Conservation (phyloP, 495 filamentous ascomycete species). For the Penicillium herquei region DNA sequence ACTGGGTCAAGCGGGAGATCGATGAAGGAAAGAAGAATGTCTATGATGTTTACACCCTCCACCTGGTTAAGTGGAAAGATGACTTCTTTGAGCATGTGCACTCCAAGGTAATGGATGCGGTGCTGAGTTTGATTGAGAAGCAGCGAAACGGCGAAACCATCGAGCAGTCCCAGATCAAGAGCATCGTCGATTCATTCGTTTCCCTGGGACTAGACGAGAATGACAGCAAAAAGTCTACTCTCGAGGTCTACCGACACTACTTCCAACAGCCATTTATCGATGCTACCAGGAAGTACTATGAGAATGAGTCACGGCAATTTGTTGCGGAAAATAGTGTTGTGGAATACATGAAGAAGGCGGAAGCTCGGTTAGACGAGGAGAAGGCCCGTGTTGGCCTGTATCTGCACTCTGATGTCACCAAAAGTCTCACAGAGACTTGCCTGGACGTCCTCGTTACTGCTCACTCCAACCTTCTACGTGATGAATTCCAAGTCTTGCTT, state of each 20-base stretch:
- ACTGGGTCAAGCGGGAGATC: conserved; percentile 99
- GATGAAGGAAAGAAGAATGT: conserved; percentile 99
- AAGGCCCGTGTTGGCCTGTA: conserved; percentile 93
- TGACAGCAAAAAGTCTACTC: conserved; percentile 87
- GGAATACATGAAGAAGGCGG: conserved; percentile 99
- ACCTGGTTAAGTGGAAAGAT: conserved; percentile 90
- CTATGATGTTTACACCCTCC: conserved; percentile 96
- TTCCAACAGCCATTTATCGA: conserved; percentile 92
- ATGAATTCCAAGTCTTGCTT: conserved; percentile 94
- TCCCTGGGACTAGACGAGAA: conserved; percentile 92
- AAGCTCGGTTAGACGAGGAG: conserved; percentile 86
- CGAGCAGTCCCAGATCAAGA: conserved; percentile 94
- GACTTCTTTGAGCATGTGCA: conserved; percentile 85
- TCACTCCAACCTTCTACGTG: conserved; percentile 78
- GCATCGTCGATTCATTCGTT: conserved; percentile 95
- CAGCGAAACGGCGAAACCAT: conserved; percentile 98
- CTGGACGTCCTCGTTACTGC: conserved; percentile 85
- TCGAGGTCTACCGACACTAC: conserved; percentile 88
- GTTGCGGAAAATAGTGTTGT: conserved; percentile 96
- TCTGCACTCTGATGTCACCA: conserved; percentile 82
- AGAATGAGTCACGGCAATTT: conserved; percentile 89
- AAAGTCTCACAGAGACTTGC: conserved; percentile 80
- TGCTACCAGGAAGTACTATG: conserved; percentile 82
- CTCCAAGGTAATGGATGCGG: conserved; percentile 88
- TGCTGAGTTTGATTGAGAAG: conserved; percentile 94